Evolutionary conservation across 2,329 filamentous ascomycete species (phyloP), one percentile per base, ranked within the genome.

Genomic region (Alternaria tenuissima): DNA sequence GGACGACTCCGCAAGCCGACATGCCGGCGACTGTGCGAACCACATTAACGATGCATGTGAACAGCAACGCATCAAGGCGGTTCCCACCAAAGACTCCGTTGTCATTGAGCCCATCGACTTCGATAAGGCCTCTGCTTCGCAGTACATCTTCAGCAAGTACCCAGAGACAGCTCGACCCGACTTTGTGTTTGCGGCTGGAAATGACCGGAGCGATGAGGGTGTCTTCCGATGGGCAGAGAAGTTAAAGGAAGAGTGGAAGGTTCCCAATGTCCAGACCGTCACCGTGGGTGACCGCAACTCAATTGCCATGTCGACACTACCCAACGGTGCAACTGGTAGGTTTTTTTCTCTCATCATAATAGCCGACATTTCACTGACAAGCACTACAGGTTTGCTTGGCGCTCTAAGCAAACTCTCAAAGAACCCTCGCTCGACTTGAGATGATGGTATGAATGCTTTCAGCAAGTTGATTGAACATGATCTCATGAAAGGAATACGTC

Each of bases 41-140:
- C 94, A 97, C 72, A 95, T 98, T 83, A 98, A 98, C 74, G 94
- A 97, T 74, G 91, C 93, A 0, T 97, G 93, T 75, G 90, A 93
- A 74, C 87, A 86, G 56, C 92, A 96, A 78, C 87, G 89, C 32
- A 91, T 98, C 5, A 92, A 93, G 73, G 94, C 94, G 5, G 87
- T 96, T 18, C 90, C 91, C 1, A 83, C 92, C 14, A 91, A 95
- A 57, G 88, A 92, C 32, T 91, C 89, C 42, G 88, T 98, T 52
- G 84, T 94, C 11, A 92, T 97, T 16, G 94, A 97, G 76, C 91
- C 93, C 5, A 86, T 91, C 42, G 89, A 93, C 74, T 96, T 91
- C 84, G 95, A 92, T 74, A 98, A 98, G 81, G 88, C 88, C 41
- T 94, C 91, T 0, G 94, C 94, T 0, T 91, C 93, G 0, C 85